Percentiles rank a stretch among this genome's conserved stretches.
Conservation (phyloP, 805 yeast genomes). For the Metschnikowia lachancei region DNA sequence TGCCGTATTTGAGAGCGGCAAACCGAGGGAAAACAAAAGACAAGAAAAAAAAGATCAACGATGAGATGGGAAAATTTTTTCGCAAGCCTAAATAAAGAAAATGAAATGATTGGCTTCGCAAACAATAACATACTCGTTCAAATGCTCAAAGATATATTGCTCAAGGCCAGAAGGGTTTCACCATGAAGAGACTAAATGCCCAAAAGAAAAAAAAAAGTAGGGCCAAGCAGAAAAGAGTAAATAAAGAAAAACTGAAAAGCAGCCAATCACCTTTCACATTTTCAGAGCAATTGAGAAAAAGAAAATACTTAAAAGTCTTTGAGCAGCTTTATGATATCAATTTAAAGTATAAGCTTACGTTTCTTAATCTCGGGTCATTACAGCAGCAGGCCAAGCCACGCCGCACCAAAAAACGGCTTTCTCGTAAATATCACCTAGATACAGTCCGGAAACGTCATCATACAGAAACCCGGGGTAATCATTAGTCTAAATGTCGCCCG, state of each 20-base stretch:
- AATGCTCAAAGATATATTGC: background rate
- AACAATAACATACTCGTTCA: background rate
- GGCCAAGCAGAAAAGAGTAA: background rate
- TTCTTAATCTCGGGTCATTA: background rate
- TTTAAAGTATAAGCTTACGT: background rate
- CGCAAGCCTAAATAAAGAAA: background rate
- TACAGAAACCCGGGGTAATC: background rate
- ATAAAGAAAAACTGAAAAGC: background rate
- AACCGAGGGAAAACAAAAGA: background rate
- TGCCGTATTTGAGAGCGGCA: conserved; percentile 2
- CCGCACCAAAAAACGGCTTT: background rate
- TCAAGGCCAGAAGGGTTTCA: background rate
- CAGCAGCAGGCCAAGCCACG: background rate
- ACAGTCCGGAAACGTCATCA: background rate
- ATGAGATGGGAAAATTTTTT: no score
- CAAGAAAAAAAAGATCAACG: background rate
- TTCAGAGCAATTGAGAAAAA: background rate
- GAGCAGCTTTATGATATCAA: no score
- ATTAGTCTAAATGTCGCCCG: background rate
- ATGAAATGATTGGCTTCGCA: background rate
- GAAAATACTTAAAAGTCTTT: no score
- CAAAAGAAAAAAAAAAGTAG: background rate
- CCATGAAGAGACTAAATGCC: background rate
- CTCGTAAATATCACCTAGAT: background rate
- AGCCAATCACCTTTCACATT: background rate